Base-by-base conservation (phyloP, 164 flowering plant species). In the Chimonanthus salicifolius region DNA sequence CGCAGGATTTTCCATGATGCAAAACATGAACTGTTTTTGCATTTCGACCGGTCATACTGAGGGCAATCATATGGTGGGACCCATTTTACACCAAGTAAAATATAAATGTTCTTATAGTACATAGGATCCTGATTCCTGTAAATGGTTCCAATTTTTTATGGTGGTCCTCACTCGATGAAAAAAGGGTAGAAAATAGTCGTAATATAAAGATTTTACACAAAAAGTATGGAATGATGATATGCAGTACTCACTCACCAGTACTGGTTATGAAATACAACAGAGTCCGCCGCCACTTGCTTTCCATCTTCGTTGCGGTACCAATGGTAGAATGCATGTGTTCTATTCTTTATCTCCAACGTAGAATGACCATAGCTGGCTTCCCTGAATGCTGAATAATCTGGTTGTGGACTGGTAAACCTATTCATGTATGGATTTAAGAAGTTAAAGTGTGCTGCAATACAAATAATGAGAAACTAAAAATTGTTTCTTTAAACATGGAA, bases 311-410 rank as follows among this genome's bases (percentile, higher is more conserved):
- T 93, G 7, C 98, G 90, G 74, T 88, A 88, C 97, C 99, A 96
- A 67, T 85, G 87, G 84, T 94, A 94, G 60, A 90, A 4, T 11
- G 98, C 99, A 83, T 96, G 99, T 4, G 99, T 96, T 77, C 91
- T 83, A 76, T 96, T 96, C 81, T 80, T 90, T 62, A 96, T 88
- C 78, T 89, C 97, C 78, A 96, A 72, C 0, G 97, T 92, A 11
- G 97, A 86, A 77, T 95, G 99, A 33, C 98, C 99, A 79, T 89
- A 95, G 78, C 97, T 90, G 79, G 98, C 88, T 85, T 96, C 99
- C 50, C 98, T 83, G 74, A 90, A 96, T 69, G 99, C 95, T 74
- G 99, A 94, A 78, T 90, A 96, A 21, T 89, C 95, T 63, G 99
- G 99, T 62, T 94, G 98, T 73, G 99, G 99, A 73, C 90, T 86